Base-by-base conservation (phyloP, 176 grass and related monocot species). In the Triticum dicoccoides region DNA sequence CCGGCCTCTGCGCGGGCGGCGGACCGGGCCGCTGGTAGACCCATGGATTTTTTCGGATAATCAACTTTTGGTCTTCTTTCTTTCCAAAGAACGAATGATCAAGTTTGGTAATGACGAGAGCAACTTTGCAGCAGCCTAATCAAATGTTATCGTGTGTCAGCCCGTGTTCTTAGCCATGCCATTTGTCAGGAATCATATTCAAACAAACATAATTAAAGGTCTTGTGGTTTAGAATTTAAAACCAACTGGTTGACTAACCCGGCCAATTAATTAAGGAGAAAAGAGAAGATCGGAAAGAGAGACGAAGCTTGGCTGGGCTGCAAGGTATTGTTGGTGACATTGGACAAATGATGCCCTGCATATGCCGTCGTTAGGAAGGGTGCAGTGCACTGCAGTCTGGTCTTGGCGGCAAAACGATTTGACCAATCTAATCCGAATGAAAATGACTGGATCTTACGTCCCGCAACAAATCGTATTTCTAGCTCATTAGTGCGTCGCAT, bases 321-420 rank as follows among this genome's bases (percentile, higher is more conserved):
- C 17, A 64, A 29, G 77, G 65, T 2, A 54, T 54, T 54, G 72
- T 49, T 69, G 83, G 77, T 85, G 44, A 20, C 35, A 56, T 41
- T 65, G 17, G 52, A 24, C 11, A 13, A 49, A 1, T 49, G 45
- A 14, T 49, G 34, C 13, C 49, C 12, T 5, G 45, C 45, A 49
- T 78, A 24, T n/a, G 45, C 27, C 52, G 0, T 41, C 17, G 81
- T 80, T 74, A 29, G 24, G 56, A n/a, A 61, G 56, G 18, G 51
- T 56, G 51, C 51, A 56, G 1, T 54, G 51, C 14, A 54, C 0
- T 49, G 61, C 82, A 76, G 71, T 63, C 38, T 62, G 38, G 83
- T 82, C 79, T 82, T 54, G 82, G n/a, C 58, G 71, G 72, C 64
- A 54, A 42, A 82, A 73, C 10, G 24, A 79, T 83, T 79, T 83